A percentile compares a stretch with the other conserved stretches of the same genome.
These are phyloP conservation scores for Uncinocarpus reesii DNA, from an alignment of 2,329 filamentous ascomycete genomes.

Conservation along the genomic window DNA sequence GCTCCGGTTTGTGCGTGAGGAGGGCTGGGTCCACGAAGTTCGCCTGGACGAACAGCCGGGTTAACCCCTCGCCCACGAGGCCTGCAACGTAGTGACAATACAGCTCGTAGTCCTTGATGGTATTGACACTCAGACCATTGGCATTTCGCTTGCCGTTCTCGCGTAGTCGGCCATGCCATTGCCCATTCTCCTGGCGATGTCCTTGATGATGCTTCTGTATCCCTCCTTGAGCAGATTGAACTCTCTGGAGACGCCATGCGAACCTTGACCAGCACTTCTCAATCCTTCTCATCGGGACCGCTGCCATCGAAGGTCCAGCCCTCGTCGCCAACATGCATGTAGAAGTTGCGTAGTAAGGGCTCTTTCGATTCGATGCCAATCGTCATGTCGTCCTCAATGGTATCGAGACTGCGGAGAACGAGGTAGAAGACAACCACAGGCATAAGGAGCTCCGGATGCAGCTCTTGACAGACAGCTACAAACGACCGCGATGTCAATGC, in stretches of 20 bases:
- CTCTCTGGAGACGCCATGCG: background rate
- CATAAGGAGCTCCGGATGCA: background rate
- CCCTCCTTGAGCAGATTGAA: background rate
- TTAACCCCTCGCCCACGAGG: background rate
- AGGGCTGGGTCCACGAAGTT: background rate
- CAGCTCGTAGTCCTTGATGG: background rate
- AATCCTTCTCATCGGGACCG: background rate
- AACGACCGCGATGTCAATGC: background rate
- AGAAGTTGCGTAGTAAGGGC: background rate
- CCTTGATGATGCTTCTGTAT: background rate
- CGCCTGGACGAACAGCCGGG: background rate
- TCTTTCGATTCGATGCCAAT: background rate
- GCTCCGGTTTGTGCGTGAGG: background rate
- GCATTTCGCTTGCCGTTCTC: background rate
- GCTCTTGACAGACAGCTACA: background rate
- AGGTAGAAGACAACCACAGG: background rate
- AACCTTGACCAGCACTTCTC: background rate
- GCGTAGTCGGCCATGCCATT: background rate
- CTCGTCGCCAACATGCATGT: background rate
- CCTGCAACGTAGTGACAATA: background rate
- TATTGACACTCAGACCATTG: background rate
- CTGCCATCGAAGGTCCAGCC: background rate
- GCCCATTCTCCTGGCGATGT: background rate
- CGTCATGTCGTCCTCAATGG: background rate
- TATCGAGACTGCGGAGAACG: background rate